Evolutionary conservation across 2,329 filamentous ascomycete species (phyloP).

Genomic region (Helicocarpus griseus): DNA sequence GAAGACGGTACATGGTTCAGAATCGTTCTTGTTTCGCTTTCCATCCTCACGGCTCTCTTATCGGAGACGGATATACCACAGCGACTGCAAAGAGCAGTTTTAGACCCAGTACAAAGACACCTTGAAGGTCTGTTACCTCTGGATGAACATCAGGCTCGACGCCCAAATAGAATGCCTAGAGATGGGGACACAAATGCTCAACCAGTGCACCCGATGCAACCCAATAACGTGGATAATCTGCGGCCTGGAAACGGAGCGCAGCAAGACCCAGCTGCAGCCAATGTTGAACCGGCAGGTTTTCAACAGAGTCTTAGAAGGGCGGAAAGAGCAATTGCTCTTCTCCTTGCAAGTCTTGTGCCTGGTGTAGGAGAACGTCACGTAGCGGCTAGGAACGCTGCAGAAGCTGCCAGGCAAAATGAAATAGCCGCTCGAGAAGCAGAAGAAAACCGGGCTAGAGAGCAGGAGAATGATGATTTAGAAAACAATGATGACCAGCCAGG

Average conservation of each 20-base stretch:
- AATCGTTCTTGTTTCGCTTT: conserved; percentile 28
- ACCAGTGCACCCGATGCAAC: not conserved
- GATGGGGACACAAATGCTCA: conserved; percentile 1
- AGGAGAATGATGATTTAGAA: not conserved
- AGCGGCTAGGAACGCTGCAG: conserved; percentile 44
- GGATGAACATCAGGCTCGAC: conserved; percentile 15
- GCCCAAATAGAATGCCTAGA: not conserved
- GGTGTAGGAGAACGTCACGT: conserved; percentile 54
- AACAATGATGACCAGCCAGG: not conserved
- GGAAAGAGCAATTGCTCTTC: conserved; percentile 51
- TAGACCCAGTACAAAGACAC: conserved; percentile 34
- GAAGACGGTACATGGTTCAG: conserved; percentile 38
- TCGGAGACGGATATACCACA: conserved; percentile 32
- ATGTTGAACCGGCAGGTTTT: conserved; percentile 1
- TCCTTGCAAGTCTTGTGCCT: conserved; percentile 52
- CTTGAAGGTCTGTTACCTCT: conserved; percentile 34
- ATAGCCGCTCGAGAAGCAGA: conserved; percentile 5
- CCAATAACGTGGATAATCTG: not conserved
- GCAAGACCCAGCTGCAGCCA: not conserved
- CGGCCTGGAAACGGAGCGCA: not conserved
- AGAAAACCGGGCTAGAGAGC: conserved; percentile 3
- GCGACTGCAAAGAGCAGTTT: conserved; percentile 23
- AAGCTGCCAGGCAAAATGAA: conserved; percentile 21
- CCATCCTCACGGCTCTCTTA: conserved; percentile 30
- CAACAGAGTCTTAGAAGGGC: conserved; percentile 11